Evolutionary conservation across 192 early-diverging fungal genomes (phyloP), one percentile per base, ranked within the genome.

Genomic region (Phycomyces blakesleeanus): DNA sequence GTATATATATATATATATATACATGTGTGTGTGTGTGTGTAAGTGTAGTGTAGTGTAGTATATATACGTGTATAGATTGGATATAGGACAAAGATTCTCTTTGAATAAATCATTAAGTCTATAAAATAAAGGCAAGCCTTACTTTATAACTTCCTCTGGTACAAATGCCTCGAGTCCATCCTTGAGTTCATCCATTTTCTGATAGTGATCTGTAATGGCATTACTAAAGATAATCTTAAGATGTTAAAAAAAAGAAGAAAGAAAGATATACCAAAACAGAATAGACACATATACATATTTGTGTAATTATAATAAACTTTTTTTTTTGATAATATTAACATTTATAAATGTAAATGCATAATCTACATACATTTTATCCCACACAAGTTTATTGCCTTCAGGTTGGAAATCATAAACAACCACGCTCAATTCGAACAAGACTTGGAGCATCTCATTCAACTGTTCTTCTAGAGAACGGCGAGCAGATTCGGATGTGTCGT

Each of bases 361-460:
- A 21, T n/a, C 27, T 44, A 53, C 61, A 50, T 72, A 82, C 81
- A 82, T 75, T 63, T 82, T 82, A 51, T 82, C 72, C 63, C 75
- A 72, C 0, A 82, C 77, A 38, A 76, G 69, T 6, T 70, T 58
- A 51, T 78, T 78, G 18, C 66, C 66, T 9, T 77, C 78, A 4
- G 72, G 57, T 57, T 82, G 81, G 59, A 82, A 82, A 54, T 82
- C 81, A 51, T 82, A 79, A 57, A 82, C 81, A 21, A 79, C 77
- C 41, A 82, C 74, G 57, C 77, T 77, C 18, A 82, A 68, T 55
- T 82, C 81, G 24, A 77, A 70, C 16, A 82, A 65, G 40, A 70
- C 73, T 25, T 82, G 71, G 15, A 79, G 65, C 59, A 79, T 42
- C 34, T 82, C 81, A 52, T 79, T 75, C 15, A 82, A 58, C 34